Percentiles rank a stretch among this genome's conserved stretches.
Evolutionary conservation across 2,329 filamentous ascomycete genomes (phyloP).

Genomic region (Claviceps arundinis): DNA sequence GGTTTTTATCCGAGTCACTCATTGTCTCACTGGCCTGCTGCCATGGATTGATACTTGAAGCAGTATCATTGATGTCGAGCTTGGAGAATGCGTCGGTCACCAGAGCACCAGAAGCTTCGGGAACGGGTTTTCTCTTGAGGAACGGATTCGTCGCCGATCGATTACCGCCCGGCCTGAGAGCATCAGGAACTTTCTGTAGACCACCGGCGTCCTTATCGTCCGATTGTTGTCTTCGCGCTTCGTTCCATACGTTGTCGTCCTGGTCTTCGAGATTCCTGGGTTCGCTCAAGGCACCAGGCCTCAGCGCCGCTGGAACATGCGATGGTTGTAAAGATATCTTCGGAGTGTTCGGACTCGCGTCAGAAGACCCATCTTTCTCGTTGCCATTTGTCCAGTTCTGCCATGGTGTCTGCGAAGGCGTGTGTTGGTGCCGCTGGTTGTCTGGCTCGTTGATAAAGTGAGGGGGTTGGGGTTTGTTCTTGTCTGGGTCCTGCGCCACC

Average conservation of each 20-base stretch:
- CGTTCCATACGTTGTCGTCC: constrained; percentile 20
- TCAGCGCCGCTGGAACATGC: constrained; percentile 18
- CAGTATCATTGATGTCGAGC: constrained; percentile 28
- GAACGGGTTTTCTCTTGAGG: constrained; percentile 28
- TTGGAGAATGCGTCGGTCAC: constrained; percentile 26
- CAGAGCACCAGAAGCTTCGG: constrained; percentile 8
- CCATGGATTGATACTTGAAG: constrained; percentile 24
- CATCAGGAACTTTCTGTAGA: constrained; percentile 16
- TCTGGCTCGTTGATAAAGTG: not conserved
- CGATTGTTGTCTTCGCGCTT: constrained; percentile 11
- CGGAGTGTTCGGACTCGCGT: not conserved
- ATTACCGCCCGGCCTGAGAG: constrained; percentile 20
- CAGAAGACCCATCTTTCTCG: constrained; percentile 11
- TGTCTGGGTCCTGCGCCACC: constrained; percentile 3
- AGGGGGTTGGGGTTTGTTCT: not conserved
- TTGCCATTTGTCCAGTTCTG: constrained; percentile 10
- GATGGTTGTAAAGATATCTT: constrained; percentile 5
- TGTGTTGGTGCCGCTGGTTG: not conserved
- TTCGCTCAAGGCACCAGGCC: constrained; percentile 16
- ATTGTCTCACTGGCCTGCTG: constrained; percentile 14
- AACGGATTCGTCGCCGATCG: constrained; percentile 40
- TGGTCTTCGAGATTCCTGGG: constrained; percentile 11
- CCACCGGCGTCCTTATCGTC: not conserved
- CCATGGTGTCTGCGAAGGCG: constrained; percentile 11
- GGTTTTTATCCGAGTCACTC: constrained; percentile 6